These are phyloP conservation scores for Aureobasidium sp. DNA, from an alignment of 2,329 filamentous ascomycete genomes.

Conservation along the genomic window DNA sequence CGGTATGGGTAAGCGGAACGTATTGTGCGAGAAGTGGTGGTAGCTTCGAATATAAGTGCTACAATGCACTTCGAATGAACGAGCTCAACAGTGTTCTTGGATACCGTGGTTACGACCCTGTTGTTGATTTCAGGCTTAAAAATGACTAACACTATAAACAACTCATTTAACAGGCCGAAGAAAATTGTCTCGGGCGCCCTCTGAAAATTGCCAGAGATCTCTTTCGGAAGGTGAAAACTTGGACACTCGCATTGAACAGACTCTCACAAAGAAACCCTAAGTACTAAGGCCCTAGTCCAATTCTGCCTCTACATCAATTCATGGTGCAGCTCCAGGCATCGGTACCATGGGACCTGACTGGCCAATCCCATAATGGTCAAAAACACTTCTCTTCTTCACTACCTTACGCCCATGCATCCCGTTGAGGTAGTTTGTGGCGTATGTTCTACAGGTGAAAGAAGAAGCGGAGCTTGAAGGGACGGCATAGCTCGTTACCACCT, in stretches of 20 bases:
- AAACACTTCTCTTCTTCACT: conserved; percentile 20
- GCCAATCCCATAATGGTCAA: conserved; percentile 18
- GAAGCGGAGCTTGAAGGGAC: conserved; percentile 17
- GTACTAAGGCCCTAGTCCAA: not conserved
- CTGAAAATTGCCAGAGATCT: not conserved
- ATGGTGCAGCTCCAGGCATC: conserved; percentile 12
- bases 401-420: conserved; percentile 17
- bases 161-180: not conserved
- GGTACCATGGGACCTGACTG: not conserved
- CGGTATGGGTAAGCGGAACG: conserved; percentile 33
- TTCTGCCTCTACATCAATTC: not conserved
- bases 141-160: not conserved
- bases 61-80: not conserved
- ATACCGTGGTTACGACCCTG: not conserved
- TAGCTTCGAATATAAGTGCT: conserved; percentile 21
- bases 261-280: not conserved
- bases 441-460: conserved; percentile 24
- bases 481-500: conserved; percentile 19
- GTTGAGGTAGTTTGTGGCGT: conserved; percentile 26
- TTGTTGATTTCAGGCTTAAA: not conserved
- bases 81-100: not conserved
- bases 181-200: too few species aligned
- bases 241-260: not conserved
- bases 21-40: conserved; percentile 49
- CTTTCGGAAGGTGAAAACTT: not conserved